These are phyloP conservation scores for Juglanconis juglandina DNA, from an alignment of 2,329 filamentous ascomycete genomes.

Conservation along the genomic window DNA sequence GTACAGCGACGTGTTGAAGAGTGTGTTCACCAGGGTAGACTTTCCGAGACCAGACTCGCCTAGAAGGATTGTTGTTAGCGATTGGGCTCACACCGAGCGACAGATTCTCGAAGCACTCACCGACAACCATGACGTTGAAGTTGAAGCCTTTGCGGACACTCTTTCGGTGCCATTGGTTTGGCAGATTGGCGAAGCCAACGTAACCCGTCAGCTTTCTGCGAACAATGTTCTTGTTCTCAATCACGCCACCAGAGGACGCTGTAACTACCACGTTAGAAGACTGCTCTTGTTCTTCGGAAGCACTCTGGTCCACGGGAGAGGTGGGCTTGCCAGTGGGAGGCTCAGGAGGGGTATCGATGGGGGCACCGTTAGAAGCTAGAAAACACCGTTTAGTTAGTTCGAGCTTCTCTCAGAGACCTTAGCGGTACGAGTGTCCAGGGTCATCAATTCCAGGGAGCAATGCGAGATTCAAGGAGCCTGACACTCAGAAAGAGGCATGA, in stretches of 20 bases:
- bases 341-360: slow-evolving; percentile 34
- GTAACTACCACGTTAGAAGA: slow-evolving; percentile 37
- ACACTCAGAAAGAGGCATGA: slow-evolving; percentile 29
- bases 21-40: slow-evolving; percentile 97
- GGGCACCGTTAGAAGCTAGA: slow-evolving; percentile 43
- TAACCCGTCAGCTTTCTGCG: slow-evolving; percentile 97
- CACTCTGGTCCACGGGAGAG: slow-evolving; percentile 26
- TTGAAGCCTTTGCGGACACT: slow-evolving; percentile 99
- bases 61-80: slow-evolving; percentile 34
- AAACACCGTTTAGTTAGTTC: slow-evolving; percentile 21
- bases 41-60: slow-evolving; percentile 99
- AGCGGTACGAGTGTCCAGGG: neutral
- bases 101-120: slow-evolving; percentile 51
- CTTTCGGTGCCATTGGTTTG: slow-evolving; percentile 99
- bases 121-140: slow-evolving; percentile 99
- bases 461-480: slow-evolving; percentile 30
- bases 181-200: slow-evolving; percentile 96
- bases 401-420: slow-evolving; percentile 5
- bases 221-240: slow-evolving; percentile 89
- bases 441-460: slow-evolving; percentile 9
- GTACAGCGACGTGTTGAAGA: slow-evolving; percentile 99
- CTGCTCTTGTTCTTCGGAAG: slow-evolving; percentile 28
- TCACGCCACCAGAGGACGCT: slow-evolving; percentile 43
- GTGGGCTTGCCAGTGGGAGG: slow-evolving; percentile 36
- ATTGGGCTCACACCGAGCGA: neutral